Base-by-base conservation (phyloP, 2,329 filamentous ascomycete genomes). In the Diaporthe humulicola region DNA sequence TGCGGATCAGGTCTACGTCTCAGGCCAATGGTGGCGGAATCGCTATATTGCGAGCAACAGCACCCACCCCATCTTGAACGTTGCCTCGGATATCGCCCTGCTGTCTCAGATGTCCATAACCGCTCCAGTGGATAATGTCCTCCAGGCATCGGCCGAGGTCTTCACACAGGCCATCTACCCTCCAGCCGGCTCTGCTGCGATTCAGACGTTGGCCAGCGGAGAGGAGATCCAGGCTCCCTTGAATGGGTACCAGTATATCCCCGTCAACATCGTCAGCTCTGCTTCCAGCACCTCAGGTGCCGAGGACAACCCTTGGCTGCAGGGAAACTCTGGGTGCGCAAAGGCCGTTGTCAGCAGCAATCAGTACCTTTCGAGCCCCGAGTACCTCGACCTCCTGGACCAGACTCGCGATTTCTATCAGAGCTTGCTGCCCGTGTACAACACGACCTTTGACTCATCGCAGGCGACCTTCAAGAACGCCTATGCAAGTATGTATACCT, bases 141-240 rank as follows among this genome's bases (percentile, higher is more conserved):
- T 98, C 40, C 93, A 96, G 82, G 94, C 90, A 84, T 96, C 95
- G 3, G 95, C 94, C 74, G 87, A 90, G 60, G 93, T 91, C 42
- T 98, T 98, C 86, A 85, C 96, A 40, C 96, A 98, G 85, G 95
- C 92, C 40, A 88, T 98, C 28, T 98, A 98, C 82, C 96, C 96
- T 14, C 95, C 96, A 1, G 90, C 92, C 1, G 91, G 91, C 73
- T 77, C 82, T 19, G 81, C 84, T 8, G 87, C 88, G 14, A 84
- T 87, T 48, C 88, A 94, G 84, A 91, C 86, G 2, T 89, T 98
- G 54, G 90, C 90, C 79, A 95, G 98, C 83, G 93, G 93, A 67
- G 90, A 90, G 30, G 86, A 84, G 5, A 86, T 96, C 17, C 85
- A 91, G 74, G 86, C 91, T 1, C 95, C 96, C 0, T 85, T 98